Percentiles rank a stretch among this genome's conserved stretches.
These are phyloP conservation scores for Colletotrichum plurivorum DNA, from an alignment of 2,329 filamentous ascomycete species.

Conservation along the genomic window DNA sequence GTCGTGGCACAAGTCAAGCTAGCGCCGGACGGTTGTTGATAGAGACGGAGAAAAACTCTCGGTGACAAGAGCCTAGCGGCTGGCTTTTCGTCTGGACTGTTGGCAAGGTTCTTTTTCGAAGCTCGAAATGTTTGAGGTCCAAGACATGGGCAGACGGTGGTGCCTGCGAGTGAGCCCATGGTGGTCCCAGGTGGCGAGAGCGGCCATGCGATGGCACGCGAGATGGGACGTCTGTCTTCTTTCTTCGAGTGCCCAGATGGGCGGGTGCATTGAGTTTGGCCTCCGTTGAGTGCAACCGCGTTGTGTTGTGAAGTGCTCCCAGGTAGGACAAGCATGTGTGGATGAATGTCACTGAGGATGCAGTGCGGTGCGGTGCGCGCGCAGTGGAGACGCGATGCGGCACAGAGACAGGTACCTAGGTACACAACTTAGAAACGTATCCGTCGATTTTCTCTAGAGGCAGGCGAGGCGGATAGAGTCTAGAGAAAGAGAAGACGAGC, in stretches of 20 bases:
- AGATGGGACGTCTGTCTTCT: constrained; percentile 34
- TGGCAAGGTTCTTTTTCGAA: constrained; percentile 31
- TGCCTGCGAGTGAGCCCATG: constrained; percentile 33
- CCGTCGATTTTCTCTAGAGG: constrained; percentile 1
- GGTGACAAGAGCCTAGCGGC: constrained; percentile 19
- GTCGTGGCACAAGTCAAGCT: constrained; percentile 1
- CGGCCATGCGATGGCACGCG: constrained; percentile 30
- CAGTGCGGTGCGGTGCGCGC: neutral
- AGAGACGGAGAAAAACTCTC: constrained; percentile 8
- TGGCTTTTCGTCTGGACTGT: constrained; percentile 22
- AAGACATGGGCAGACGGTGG: constrained; percentile 37
- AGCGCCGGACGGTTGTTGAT: neutral
- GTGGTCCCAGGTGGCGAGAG: constrained; percentile 32
- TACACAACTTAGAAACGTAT: constrained; percentile 11
- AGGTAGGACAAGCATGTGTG: constrained; percentile 5
- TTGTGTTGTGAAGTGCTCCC: neutral
- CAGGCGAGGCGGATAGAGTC: neutral
- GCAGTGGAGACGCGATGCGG: constrained; percentile 15
- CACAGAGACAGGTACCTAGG: neutral
- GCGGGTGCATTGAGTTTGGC: constrained; percentile 27
- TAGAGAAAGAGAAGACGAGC: neutral
- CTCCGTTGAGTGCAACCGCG: constrained; percentile 15
- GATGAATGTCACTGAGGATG: constrained; percentile 29
- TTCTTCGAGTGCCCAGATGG: constrained; percentile 17
- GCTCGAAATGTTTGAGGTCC: constrained; percentile 35